These are phyloP conservation scores for Mortierella antarctica DNA, from an alignment of 192 early-diverging fungal genomes.

Conservation along the genomic window DNA sequence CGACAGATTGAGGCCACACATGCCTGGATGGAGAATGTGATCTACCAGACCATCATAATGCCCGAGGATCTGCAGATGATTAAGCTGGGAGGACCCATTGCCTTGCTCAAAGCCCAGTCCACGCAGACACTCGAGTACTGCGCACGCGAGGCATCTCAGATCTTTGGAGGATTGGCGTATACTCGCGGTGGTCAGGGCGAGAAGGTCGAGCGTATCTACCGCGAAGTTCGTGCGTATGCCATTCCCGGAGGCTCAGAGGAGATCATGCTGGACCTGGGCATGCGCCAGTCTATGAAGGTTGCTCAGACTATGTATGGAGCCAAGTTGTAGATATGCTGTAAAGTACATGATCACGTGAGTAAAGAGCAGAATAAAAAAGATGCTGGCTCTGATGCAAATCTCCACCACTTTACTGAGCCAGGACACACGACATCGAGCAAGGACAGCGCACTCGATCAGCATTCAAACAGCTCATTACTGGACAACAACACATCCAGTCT, in stretches of 20 bases:
- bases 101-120: conserved; percentile 84
- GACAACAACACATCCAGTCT: too few species aligned
- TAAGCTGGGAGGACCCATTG: conserved; percentile 87
- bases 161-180: conserved; percentile 88
- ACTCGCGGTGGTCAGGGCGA: conserved; percentile 81
- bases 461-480: too few species aligned
- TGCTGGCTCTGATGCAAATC: too few species aligned
- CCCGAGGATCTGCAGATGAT: conserved; percentile 73
- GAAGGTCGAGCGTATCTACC: conserved; percentile 85
- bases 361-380: too few species aligned
- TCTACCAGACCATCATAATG: conserved; percentile 79
- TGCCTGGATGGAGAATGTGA: conserved; percentile 82
- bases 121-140: conserved; percentile 91
- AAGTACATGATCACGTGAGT: neutral
- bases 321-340: conserved; percentile 30
- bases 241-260: conserved; percentile 91
- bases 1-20: conserved; percentile 88
- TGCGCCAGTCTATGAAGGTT: conserved; percentile 80
- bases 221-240: conserved; percentile 86
- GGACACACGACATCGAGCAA: too few species aligned
- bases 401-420: too few species aligned
- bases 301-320: conserved; percentile 44
- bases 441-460: too few species aligned
- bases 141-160: conserved; percentile 91
- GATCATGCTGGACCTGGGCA: conserved; percentile 90